A percentile compares a stretch with the other conserved stretches of the same genome.
phyloP scores from a whole-genome alignment of 2,329 filamentous ascomycete species.

The Fusarium setosum region DNA sequence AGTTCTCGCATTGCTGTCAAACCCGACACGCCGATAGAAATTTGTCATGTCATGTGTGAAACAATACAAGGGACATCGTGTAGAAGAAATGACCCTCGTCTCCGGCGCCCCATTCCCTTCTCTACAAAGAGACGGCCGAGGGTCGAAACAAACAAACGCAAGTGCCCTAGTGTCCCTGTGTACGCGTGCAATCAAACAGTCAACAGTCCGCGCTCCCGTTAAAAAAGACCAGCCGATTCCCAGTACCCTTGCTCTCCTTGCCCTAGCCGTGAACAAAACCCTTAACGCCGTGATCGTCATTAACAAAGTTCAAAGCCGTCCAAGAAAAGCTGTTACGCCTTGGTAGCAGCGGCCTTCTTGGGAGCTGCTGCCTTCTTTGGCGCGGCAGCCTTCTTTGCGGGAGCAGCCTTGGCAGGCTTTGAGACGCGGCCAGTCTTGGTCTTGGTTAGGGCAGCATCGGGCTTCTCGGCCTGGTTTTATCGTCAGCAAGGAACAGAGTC shows the following conservation, averaged over 20 bases:
- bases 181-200: conserved; percentile 39
- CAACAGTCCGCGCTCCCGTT: conserved; percentile 39
- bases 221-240: conserved; percentile 40
- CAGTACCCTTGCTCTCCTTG: conserved; percentile 41
- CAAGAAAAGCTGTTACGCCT: conserved; percentile 48
- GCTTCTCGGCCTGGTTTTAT: conserved; percentile 65
- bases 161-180: conserved; percentile 27
- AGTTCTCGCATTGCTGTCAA: conserved; percentile 28
- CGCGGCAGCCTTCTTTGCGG: conserved; percentile 47
- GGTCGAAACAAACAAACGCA: conserved; percentile 32
- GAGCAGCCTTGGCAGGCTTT: conserved; percentile 67
- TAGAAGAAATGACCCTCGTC: conserved; percentile 31
- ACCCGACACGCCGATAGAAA: conserved; percentile 31
- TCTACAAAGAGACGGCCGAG: conserved; percentile 34
- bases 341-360: conserved; percentile 60
- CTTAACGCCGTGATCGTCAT: conserved; percentile 53
- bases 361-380: conserved; percentile 51
- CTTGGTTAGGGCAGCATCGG: conserved; percentile 75
- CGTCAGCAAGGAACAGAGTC: not conserved
- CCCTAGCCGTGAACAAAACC: conserved; percentile 44
- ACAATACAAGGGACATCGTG: conserved; percentile 41
- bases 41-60: conserved; percentile 32
- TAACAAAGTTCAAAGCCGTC: conserved; percentile 46
- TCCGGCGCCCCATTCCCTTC: conserved; percentile 29
- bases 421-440: conserved; percentile 89